Percentiles rank a stretch among this genome's conserved stretches.
phyloP scores from a whole-genome alignment of 306 rosid species.

The Cicer yamashitae region DNA sequence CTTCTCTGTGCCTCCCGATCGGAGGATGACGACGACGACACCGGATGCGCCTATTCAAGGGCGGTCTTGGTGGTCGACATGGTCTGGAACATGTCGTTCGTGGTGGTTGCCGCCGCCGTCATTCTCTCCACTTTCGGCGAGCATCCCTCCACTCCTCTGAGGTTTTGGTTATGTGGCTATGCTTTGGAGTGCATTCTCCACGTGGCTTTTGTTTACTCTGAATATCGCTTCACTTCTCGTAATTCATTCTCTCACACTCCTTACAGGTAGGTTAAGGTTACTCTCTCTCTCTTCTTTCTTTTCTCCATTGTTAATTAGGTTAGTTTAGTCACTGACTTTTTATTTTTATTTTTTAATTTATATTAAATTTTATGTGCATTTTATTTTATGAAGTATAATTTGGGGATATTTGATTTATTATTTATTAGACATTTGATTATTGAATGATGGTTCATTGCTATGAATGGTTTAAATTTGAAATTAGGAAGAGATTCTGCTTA shows the following conservation, averaged over 20 bases:
- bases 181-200: conserved; percentile 69
- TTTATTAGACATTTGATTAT: conserved; percentile 19
- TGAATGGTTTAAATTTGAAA: conserved; percentile 1
- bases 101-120: conserved; percentile 62
- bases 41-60: conserved; percentile 52
- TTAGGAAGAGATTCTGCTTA: background rate
- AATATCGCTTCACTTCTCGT: conserved; percentile 46
- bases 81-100: conserved; percentile 78
- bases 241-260: conserved; percentile 45
- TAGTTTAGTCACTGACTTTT: background rate
- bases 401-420: conserved; percentile 11
- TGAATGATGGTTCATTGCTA: conserved; percentile 8
- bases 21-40: conserved; percentile 42
- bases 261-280: conserved; percentile 47
- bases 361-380: background rate
- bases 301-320: conserved; percentile 21
- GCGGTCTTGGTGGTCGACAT: conserved; percentile 69
- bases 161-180: conserved; percentile 77
- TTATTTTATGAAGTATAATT: background rate
- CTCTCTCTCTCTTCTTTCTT: background rate
- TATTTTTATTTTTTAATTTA: background rate
- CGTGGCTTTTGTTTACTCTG: conserved; percentile 62
- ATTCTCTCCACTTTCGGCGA: conserved; percentile 65
- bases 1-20: conserved; percentile 53
- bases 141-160: conserved; percentile 72